Evolutionary conservation across 148 eudicot genomes (phyloP), one percentile per base, ranked within the genome.

Genomic region (Vaccinium myrtillus): DNA sequence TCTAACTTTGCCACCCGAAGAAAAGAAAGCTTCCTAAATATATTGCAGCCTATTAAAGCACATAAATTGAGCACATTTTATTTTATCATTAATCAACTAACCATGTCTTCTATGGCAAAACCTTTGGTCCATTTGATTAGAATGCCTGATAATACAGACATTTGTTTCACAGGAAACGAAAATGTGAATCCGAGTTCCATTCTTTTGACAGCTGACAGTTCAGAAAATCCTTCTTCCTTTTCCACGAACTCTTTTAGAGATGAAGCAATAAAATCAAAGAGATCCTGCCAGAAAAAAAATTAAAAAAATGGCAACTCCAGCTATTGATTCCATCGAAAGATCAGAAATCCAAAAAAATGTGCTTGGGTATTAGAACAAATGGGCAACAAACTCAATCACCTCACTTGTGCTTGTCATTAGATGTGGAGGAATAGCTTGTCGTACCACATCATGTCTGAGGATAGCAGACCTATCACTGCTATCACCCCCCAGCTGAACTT

Each of bases 91-190:
- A 78, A 36, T 80, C 61, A 81, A 93, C 97, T 89, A 82, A 96
- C 99, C 99, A 89, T 93, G 91, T 96, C 98, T 30, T 78, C 54
- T 77, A 96, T 90, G 48, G 93, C 80, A 89, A 96, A 96, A 63
- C 94, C 98, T 86, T 96, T 96, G 3, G 98, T 93, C 99, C 97
- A 96, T 86, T 90, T 95, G 54, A 93, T 90, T 73, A 96, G 84
- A 76, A 85, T 86, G 65, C 99, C 99, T 0, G 99, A 93, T 43
- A 92, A 86, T 16, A 93, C 88, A 73, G 98, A 93, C 46, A 80
- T 89, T 90, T 96, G 98, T 87, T 90, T 96, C 85, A 95, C 92
- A n/a, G 99, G 99, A 87, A 94, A 96, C 51, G 99, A 95, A 79
- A 96, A 96, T 76, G 99, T 93, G 81, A 95, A 92, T 70, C 99